These are phyloP conservation scores for Starmerella apis DNA, from an alignment of 805 yeast species.

Conservation along the genomic window DNA sequence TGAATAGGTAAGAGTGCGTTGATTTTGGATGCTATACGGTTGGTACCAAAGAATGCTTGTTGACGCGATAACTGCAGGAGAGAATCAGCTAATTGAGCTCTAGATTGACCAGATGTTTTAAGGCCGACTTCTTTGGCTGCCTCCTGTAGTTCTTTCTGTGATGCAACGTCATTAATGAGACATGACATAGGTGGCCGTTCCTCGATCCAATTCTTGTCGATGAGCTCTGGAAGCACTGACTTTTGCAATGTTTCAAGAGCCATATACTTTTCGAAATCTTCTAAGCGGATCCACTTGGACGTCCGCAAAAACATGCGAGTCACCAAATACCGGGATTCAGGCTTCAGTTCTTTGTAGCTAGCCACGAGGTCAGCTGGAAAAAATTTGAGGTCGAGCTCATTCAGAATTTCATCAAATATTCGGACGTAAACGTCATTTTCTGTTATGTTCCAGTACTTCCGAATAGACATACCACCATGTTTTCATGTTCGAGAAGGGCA, in stretches of 20 bases:
- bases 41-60: slow-evolving; percentile 19
- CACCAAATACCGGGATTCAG: slow-evolving; percentile 21
- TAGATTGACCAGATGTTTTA: slow-evolving; percentile 5
- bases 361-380: slow-evolving; percentile 6
- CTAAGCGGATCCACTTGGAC: slow-evolving; percentile 21
- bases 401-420: slow-evolving; percentile 22
- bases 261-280: slow-evolving; percentile 25
- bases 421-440: slow-evolving; percentile 24
- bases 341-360: slow-evolving; percentile 9
- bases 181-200: slow-evolving; percentile 12
- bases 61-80: slow-evolving; percentile 16
- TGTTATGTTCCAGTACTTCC: slow-evolving; percentile 23
- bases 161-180: slow-evolving; percentile 20
- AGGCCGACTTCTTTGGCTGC: slow-evolving; percentile 18
- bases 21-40: slow-evolving; percentile 9
- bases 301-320: slow-evolving; percentile 23
- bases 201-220: slow-evolving; percentile 15
- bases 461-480: slow-evolving; percentile 9
- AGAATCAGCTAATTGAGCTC: slow-evolving; percentile 15
- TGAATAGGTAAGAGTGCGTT: slow-evolving; percentile 1
- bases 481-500: no score
- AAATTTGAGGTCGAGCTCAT: slow-evolving; percentile 20
- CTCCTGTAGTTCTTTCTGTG: slow-evolving; percentile 21
- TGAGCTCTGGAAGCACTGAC: slow-evolving; percentile 15
- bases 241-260: slow-evolving; percentile 18